phyloP scores from a whole-genome alignment of 140 eudicot species.

The Stevia rebaudiana region DNA sequence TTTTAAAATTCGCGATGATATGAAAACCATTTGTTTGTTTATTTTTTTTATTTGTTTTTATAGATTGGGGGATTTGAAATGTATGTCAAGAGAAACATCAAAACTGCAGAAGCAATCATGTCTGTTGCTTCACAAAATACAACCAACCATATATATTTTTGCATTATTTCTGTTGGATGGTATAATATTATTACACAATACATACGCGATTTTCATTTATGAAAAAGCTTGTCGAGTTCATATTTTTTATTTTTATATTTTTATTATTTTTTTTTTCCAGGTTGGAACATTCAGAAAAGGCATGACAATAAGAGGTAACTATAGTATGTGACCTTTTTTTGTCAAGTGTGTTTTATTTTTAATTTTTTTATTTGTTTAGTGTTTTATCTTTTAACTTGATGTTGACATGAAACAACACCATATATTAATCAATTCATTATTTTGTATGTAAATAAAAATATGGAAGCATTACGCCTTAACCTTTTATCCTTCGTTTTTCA shows the following conservation, averaged over 20 bases:
- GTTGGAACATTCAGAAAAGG: constrained; percentile 85
- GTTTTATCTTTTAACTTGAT: too few species aligned
- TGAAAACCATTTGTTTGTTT: not conserved
- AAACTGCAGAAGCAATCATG: constrained; percentile 30
- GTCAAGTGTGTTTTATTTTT: too few species aligned
- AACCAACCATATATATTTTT: constrained; percentile 68
- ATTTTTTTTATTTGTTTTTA: not conserved
- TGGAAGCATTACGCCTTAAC: too few species aligned
- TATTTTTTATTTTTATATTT: not conserved
- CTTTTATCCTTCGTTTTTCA: too few species aligned
- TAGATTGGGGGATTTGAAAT: constrained; percentile 74
- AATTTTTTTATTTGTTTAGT: too few species aligned
- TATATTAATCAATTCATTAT: too few species aligned
- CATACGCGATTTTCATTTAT: not conserved
- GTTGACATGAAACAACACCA: too few species aligned
- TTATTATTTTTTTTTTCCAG: constrained; percentile 27
- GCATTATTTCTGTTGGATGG: too few species aligned
- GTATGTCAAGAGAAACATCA: constrained; percentile 72
- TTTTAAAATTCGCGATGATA: too few species aligned
- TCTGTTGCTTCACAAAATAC: constrained; percentile 42
- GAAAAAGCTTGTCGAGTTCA: not conserved
- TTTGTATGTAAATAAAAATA: too few species aligned
- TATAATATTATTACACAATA: too few species aligned
- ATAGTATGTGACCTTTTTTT: too few species aligned
- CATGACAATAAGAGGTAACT: constrained; percentile 69